Percentiles rank a stretch among this genome's conserved stretches.
phyloP scores from a whole-genome alignment of 192 early-diverging fungal genomes.

The Backusella sp. region DNA sequence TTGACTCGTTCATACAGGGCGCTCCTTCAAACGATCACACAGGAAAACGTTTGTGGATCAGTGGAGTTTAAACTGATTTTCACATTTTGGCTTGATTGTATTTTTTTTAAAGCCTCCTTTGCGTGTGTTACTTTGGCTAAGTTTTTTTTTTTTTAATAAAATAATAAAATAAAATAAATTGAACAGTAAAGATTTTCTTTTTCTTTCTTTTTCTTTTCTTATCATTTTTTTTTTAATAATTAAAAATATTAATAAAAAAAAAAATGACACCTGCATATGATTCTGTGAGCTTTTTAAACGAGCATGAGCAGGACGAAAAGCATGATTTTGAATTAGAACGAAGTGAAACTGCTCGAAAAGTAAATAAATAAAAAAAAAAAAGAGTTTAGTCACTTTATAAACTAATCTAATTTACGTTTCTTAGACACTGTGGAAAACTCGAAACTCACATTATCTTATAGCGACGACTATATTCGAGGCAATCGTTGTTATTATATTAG shows the following conservation, averaged over 20 bases:
- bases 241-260: neutral
- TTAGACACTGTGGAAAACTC: constrained; percentile 25
- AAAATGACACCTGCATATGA: neutral
- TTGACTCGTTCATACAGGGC: neutral
- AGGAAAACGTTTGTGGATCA: neutral
- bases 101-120: neutral
- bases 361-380: neutral
- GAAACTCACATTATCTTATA: constrained; percentile 31
- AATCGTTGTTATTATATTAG: constrained; percentile 51
- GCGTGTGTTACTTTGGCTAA: neutral
- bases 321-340: constrained; percentile 4
- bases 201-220: neutral
- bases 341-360: neutral
- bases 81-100: neutral
- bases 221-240: neutral
- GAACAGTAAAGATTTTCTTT: neutral
- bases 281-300: constrained; percentile 5
- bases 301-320: neutral
- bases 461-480: constrained; percentile 49
- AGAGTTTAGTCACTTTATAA: neutral
- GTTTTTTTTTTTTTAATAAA: neutral
- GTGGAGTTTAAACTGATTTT: neutral
- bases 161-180: neutral
- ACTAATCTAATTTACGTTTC: neutral
- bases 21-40: neutral